Evolutionary conservation across 2,329 filamentous ascomycete species (phyloP).

Genomic region (Colletotrichum noveboracense): DNA sequence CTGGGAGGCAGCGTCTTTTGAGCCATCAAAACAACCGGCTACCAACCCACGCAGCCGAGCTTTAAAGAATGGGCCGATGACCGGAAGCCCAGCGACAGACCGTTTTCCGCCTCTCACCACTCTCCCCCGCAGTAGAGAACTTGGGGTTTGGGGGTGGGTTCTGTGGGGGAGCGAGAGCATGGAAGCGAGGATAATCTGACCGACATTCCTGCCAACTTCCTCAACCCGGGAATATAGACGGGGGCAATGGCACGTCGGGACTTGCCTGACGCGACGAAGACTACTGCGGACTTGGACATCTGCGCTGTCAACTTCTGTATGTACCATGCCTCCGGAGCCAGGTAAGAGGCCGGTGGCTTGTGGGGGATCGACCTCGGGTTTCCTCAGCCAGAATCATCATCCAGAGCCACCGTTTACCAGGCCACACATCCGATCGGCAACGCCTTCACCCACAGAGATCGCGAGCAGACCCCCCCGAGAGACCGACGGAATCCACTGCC

Average conservation of each 20-base stretch:
- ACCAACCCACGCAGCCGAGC: not conserved
- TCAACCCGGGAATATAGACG: not conserved
- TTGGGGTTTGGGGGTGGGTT: not conserved
- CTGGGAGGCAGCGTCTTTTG: not conserved
- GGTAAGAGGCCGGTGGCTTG: too few species aligned
- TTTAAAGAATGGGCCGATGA: not conserved
- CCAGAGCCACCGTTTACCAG: not conserved
- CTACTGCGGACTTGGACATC: rapidly evolving
- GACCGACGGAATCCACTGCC: too few species aligned
- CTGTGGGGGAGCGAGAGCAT: not conserved
- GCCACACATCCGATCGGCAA: too few species aligned
- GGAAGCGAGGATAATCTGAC: not conserved
- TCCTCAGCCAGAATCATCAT: not conserved
- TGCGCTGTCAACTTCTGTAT: not conserved
- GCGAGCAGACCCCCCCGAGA: too few species aligned
- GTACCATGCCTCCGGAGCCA: too few species aligned
- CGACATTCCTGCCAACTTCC: not conserved
- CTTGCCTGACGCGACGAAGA: rapidly evolving
- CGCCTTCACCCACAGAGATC: too few species aligned
- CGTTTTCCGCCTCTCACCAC: not conserved
- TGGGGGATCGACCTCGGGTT: not conserved
- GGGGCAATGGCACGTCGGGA: not conserved
- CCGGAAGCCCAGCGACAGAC: not conserved
- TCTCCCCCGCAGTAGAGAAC: not conserved
- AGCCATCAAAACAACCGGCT: not conserved